Evolutionary conservation across 805 yeast species (phyloP).

Genomic region (Zygosaccharomyces bailii): DNA sequence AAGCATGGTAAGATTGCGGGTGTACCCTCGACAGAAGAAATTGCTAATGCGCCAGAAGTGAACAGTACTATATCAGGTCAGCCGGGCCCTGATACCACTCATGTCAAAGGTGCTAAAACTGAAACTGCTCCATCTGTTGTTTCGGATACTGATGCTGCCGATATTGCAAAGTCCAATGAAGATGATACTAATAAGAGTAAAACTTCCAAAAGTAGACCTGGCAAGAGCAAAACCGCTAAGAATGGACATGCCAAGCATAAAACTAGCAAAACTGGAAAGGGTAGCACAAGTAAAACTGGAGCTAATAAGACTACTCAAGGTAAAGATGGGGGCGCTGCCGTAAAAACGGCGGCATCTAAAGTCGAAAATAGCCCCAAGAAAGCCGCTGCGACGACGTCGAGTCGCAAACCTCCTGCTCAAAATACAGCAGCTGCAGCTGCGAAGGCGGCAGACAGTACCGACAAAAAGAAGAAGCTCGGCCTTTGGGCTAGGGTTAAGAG

Average conservation of each 20-base stretch:
- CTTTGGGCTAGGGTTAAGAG: slow-evolving; percentile 19
- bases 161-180: neutral
- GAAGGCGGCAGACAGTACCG: slow-evolving; percentile 12
- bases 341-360: slow-evolving; percentile 9
- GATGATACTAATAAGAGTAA: neutral
- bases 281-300: slow-evolving; percentile 20
- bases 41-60: no score
- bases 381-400: slow-evolving; percentile 6
- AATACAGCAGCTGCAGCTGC: slow-evolving; percentile 8
- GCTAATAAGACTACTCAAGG: slow-evolving; percentile 34
- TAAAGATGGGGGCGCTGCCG: no score
- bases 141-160: neutral
- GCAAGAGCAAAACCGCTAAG: slow-evolving; percentile 21
- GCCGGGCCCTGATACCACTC: no score
- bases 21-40: no score
- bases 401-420: slow-evolving; percentile 8
- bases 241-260: slow-evolving; percentile 20
- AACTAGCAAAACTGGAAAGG: slow-evolving; percentile 31
- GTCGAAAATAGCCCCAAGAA: slow-evolving; percentile 8
- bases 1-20: no score
- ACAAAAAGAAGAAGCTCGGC: slow-evolving; percentile 20
- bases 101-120: no score
- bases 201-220: neutral
- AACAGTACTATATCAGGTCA: no score
- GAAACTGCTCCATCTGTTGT: no score